A percentile compares a stretch with the other conserved stretches of the same genome.
These are phyloP conservation scores for Trichoderma sp. DNA, from an alignment of 2,329 filamentous ascomycete species.

Conservation along the genomic window DNA sequence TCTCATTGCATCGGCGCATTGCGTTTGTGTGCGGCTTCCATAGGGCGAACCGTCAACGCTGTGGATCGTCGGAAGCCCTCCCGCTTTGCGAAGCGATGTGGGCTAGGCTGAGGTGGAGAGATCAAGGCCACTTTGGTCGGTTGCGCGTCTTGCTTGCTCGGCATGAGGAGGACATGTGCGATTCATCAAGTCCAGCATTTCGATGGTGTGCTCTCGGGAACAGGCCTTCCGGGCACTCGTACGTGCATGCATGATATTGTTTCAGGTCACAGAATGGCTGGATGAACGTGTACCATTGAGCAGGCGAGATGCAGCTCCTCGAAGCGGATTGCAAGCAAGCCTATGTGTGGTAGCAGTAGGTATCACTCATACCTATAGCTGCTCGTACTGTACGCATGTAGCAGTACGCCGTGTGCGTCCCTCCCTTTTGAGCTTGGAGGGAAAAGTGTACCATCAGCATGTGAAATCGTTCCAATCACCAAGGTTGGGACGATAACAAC, in stretches of 20 bases:
- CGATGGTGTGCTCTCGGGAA: slow-evolving; percentile 6
- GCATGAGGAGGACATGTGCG: neutral
- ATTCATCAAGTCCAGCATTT: neutral
- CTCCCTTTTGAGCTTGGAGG: neutral
- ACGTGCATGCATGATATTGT: slow-evolving; percentile 19
- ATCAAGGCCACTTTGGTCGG: neutral
- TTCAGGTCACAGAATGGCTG: slow-evolving; percentile 1
- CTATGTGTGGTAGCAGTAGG: neutral
- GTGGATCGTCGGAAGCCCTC: slow-evolving; percentile 27
- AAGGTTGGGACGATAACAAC: neutral
- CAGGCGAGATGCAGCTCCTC: neutral
- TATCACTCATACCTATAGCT: neutral
- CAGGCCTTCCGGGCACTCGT: neutral
- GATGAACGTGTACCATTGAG: slow-evolving; percentile 7
- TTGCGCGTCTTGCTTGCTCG: neutral
- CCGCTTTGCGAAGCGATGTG: slow-evolving; percentile 18
- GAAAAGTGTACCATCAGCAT: neutral
- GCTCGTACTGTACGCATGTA: neutral
- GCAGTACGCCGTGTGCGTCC: neutral
- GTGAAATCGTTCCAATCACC: neutral
- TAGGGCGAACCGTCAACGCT: slow-evolving; percentile 23
- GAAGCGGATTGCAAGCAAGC: neutral
- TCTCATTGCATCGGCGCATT: slow-evolving; percentile 23
- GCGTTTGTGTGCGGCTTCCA: slow-evolving; percentile 22
- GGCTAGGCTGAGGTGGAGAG: slow-evolving; percentile 13